These are phyloP conservation scores for Colletotrichum lini DNA, from an alignment of 2,329 filamentous ascomycete species.

Conservation along the genomic window DNA sequence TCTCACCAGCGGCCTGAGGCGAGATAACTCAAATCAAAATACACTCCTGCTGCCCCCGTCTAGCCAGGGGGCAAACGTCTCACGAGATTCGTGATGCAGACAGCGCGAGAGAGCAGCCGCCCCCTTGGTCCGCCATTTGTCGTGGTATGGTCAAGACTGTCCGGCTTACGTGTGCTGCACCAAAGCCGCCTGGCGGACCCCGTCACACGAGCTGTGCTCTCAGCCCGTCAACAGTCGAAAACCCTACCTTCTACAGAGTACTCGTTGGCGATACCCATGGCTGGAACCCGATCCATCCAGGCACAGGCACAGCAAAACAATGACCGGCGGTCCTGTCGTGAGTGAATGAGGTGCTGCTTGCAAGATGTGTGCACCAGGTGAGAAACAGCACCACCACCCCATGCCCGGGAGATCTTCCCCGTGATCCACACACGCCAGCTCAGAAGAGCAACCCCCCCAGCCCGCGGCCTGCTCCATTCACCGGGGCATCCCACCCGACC, in stretches of 20 bases:
- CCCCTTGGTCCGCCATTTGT: background rate
- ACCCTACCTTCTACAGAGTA: background rate
- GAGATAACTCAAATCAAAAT: background rate
- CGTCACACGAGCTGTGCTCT: background rate
- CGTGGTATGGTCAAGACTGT: background rate
- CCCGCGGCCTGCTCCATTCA: background rate
- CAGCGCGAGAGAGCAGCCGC: too few relatives aligned
- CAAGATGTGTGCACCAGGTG: background rate
- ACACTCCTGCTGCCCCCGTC: background rate
- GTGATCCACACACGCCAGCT: slow-evolving; percentile 36
- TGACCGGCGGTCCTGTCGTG: background rate
- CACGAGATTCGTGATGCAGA: background rate
- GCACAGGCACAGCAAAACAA: background rate
- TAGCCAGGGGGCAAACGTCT: background rate
- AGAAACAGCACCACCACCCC: background rate
- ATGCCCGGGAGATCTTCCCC: slow-evolving; percentile 38
- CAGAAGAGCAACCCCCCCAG: background rate
- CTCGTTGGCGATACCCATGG: background rate
- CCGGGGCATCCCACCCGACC: slow-evolving; percentile 25
- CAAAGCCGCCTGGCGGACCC: background rate
- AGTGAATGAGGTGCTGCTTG: background rate
- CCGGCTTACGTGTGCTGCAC: background rate
- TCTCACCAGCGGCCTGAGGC: too few relatives aligned
- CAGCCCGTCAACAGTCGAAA: background rate
- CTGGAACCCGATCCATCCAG: background rate